These are phyloP conservation scores for Neonectria coccinea DNA, from an alignment of 2,329 filamentous ascomycete genomes.

Conservation along the genomic window DNA sequence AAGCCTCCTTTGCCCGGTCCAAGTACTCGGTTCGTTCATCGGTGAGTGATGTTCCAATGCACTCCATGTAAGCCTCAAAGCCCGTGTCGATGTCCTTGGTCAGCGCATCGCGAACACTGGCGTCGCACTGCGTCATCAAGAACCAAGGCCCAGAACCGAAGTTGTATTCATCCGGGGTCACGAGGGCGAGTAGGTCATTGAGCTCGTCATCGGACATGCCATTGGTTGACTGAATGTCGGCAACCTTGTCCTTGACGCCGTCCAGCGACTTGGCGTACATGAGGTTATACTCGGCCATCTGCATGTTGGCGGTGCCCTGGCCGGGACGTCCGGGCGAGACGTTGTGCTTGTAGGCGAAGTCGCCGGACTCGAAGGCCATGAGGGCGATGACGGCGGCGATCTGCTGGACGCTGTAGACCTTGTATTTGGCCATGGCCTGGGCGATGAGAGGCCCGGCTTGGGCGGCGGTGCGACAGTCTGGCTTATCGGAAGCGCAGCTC, in stretches of 20 bases:
- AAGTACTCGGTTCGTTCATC: slow-evolving; percentile 56
- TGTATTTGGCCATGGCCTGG: slow-evolving; percentile 67
- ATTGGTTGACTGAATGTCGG: slow-evolving; percentile 44
- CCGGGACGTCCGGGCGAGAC: slow-evolving; percentile 67
- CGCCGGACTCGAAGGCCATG: slow-evolving; percentile 76
- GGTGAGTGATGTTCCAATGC: slow-evolving; percentile 55
- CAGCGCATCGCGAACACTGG: slow-evolving; percentile 50
- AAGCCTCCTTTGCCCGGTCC: slow-evolving; percentile 60
- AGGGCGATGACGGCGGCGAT: slow-evolving; percentile 78
- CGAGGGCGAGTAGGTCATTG: slow-evolving; percentile 57
- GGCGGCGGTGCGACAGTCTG: slow-evolving; percentile 74
- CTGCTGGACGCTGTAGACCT: slow-evolving; percentile 65
- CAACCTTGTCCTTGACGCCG: slow-evolving; percentile 51
- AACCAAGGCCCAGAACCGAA: slow-evolving; percentile 67
- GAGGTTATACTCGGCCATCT: slow-evolving; percentile 58
- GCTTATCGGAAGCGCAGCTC: slow-evolving; percentile 61
- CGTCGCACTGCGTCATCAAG: slow-evolving; percentile 57
- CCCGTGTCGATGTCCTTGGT: slow-evolving; percentile 54
- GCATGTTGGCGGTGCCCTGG: slow-evolving; percentile 76
- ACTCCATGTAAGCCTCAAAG: slow-evolving; percentile 61
- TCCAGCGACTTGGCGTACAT: slow-evolving; percentile 60
- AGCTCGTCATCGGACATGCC: slow-evolving; percentile 48
- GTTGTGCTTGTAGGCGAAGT: slow-evolving; percentile 80
- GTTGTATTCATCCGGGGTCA: slow-evolving; percentile 63
- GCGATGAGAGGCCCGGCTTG: slow-evolving; percentile 70